Evolutionary conservation across 768 basidiomycete species (phyloP), one percentile per base, ranked within the genome.

Genomic region (Russula abietina): DNA sequence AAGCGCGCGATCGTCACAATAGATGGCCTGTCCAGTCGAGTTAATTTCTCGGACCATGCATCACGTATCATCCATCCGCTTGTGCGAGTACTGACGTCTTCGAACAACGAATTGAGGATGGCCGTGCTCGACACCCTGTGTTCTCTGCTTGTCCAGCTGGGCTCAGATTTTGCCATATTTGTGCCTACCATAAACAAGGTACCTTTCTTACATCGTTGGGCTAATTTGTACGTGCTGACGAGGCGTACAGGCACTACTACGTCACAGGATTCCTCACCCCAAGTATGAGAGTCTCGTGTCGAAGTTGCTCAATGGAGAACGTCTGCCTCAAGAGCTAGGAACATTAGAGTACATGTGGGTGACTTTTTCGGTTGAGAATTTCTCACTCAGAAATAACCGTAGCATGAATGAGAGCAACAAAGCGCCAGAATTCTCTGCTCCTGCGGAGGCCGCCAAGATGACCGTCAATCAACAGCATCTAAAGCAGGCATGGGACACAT

Each of bases 171-270:
- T 68, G 94, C 97, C 4, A 93, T 99, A 49, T 99, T 98, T 69
- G 91, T 98, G 39, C 94, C 97, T 0, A 95, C 95, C 68, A 91
- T 99, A 67, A 93, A 93, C 73, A 98, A 98, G 81, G 95, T 91
- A 67, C 54, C 77, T 67, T 24, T 26, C 43, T 38, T 36, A 36
- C 10, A 7, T 19, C 2, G 45, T 33, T 10, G 4, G 43, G 43
- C 16, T 41, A 9, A n/a, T 49, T 65, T 59, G 39, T 64, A 38
- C 38, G 26, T 14, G 24, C 55, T 67, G 24, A 58, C 28, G 16
- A 22, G 64, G 33, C 39, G 36, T 33, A 46, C 65, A 96, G 94
- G 85, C 86, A 62, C 76, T 95, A 32, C 75, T 90, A 19, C 82
- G 87, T 38, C 86, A 89, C 65, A 84, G 85, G 36, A 87, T 98